Conservation (phyloP, 2,329 filamentous ascomycete species). For the Ophiocordyceps camponoti-floridani region DNA sequence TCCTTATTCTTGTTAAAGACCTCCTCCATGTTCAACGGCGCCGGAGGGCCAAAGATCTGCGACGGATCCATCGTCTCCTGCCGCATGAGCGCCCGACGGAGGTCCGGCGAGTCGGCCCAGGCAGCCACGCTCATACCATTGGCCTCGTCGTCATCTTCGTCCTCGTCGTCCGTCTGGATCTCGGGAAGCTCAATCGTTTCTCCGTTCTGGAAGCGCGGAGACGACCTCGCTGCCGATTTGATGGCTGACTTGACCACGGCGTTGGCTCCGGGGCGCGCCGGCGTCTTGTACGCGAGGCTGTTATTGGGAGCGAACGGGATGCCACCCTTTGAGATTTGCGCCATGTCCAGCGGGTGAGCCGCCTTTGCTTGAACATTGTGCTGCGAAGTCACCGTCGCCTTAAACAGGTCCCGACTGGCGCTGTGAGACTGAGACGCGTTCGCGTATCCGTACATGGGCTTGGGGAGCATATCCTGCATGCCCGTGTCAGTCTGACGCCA, state of each 20-base stretch:
- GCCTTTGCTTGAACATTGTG: constrained; percentile 46
- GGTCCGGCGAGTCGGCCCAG: constrained; percentile 79
- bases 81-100: constrained; percentile 54
- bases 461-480: constrained; percentile 38
- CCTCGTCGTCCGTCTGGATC: constrained; percentile 87
- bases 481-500: constrained; percentile 13
- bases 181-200: constrained; percentile 87
- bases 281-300: constrained; percentile 51
- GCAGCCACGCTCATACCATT: constrained; percentile 37
- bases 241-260: constrained; percentile 32
- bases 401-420: constrained; percentile 41
- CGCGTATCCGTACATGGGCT: constrained; percentile 45
- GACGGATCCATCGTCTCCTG: constrained; percentile 80
- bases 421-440: constrained; percentile 37
- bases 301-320: constrained; percentile 72
- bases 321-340: constrained; percentile 72
- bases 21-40: constrained; percentile 84
- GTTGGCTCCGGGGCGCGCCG: constrained; percentile 33
- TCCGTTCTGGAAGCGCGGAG: constrained; percentile 73
- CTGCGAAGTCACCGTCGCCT: constrained; percentile 46
- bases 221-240: constrained; percentile 48
- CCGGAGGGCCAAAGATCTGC: constrained; percentile 74
- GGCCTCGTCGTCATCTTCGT: constrained; percentile 56
- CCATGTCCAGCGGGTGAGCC: constrained; percentile 61
- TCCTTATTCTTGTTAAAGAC: constrained; percentile 86